Percentiles rank a stretch among this genome's conserved stretches.
Conservation (phyloP, 495 filamentous ascomycete genomes). For the Penicillium lividum region DNA sequence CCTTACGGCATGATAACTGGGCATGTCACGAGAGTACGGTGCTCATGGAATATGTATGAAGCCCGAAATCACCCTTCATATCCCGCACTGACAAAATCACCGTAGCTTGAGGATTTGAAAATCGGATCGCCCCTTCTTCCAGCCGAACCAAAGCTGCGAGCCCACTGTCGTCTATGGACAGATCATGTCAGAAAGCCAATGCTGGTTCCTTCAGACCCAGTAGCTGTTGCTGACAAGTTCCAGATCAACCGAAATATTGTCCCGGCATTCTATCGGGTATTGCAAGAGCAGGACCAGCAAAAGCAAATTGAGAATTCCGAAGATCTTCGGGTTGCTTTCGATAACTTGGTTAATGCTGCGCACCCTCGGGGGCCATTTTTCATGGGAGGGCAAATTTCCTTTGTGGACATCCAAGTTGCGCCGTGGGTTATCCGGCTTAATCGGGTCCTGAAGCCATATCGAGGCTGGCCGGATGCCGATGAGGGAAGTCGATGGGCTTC, state of each 20-base stretch:
- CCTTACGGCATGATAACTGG: conserved; percentile 81
- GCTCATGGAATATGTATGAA: conserved; percentile 80
- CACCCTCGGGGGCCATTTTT: conserved; percentile 77
- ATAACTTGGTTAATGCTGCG: conserved; percentile 70
- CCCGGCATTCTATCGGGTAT: conserved; percentile 75
- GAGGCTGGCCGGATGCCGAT: conserved; percentile 74
- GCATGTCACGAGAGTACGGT: conserved; percentile 85
- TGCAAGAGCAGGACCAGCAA: conserved; percentile 67
- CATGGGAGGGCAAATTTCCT: conserved; percentile 67
- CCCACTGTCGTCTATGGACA: conserved; percentile 80
- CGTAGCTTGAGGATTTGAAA: conserved; percentile 76
- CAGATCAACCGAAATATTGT: conserved; percentile 84
- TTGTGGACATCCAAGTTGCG: conserved; percentile 85
- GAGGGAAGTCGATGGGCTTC: conserved; percentile 67
- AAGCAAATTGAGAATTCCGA: conserved; percentile 65
- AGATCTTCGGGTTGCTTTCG: conserved; percentile 69
- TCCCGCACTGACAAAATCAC: conserved; percentile 8
- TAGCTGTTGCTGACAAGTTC: conserved; percentile 19
- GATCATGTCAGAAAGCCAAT: conserved; percentile 67
- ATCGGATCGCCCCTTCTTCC: conserved; percentile 60
- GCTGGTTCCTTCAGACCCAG: neutral
- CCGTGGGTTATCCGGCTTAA: conserved; percentile 82
- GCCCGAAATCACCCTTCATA: conserved; percentile 9
- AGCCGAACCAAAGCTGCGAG: conserved; percentile 65
- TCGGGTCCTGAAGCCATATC: conserved; percentile 75